Conservation (phyloP, 192 early-diverging fungal species). For the Backusella parvicylindrica region DNA sequence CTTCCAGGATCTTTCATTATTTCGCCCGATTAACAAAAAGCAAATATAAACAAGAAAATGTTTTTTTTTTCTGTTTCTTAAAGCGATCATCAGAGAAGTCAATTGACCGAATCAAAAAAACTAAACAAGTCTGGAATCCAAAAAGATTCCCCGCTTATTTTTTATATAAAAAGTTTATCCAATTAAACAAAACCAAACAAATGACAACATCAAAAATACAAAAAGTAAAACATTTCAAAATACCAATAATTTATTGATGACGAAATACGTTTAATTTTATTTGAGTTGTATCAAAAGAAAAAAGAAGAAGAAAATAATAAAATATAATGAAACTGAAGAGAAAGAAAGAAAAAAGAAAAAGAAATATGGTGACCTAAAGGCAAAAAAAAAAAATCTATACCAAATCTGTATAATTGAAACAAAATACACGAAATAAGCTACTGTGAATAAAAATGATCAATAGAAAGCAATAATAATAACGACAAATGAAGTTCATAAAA, state of each 20-base stretch:
- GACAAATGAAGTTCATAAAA: not conserved
- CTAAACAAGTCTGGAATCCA: not conserved
- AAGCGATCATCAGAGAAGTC: not conserved
- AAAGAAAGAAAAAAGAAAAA: not conserved
- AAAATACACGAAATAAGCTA: not conserved
- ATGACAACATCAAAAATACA: not conserved
- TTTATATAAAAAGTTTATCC: not conserved
- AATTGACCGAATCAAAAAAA: conserved; percentile 1
- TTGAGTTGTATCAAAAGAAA: conserved; percentile 2
- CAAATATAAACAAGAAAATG: not conserved
- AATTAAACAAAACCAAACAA: not conserved
- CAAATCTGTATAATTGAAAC: not conserved
- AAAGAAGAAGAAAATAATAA: not conserved
- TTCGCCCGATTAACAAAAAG: not conserved
- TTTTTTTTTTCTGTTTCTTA: conserved; percentile 2
- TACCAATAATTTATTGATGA: not conserved
- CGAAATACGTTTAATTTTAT: not conserved
- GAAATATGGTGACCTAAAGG: not conserved
- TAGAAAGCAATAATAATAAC: not conserved
- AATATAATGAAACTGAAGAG: not conserved
- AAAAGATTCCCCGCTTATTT: not conserved
- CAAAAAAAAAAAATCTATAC: not conserved
- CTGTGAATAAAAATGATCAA: not conserved
- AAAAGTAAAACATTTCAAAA: not conserved
- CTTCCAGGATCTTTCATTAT: not conserved